These are phyloP conservation scores for Astrocystis sublimbata DNA, from an alignment of 495 filamentous ascomycete genomes.

Conservation along the genomic window DNA sequence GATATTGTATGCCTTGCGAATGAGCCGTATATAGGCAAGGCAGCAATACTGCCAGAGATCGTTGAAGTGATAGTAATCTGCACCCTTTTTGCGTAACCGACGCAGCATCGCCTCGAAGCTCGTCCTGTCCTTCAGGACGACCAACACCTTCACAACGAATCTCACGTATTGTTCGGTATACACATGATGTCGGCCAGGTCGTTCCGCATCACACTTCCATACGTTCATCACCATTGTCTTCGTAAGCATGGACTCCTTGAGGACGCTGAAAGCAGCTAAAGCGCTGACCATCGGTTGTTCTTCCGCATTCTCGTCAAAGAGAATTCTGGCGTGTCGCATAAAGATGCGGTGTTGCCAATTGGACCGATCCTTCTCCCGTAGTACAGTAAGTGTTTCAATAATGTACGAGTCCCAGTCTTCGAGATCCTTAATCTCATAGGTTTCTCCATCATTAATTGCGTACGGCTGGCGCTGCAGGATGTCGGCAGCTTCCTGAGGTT, in stretches of 20 bases:
- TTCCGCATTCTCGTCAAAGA: constrained; percentile 55
- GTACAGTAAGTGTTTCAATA: constrained; percentile 66
- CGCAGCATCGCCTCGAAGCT: constrained; percentile 81
- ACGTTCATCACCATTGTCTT: constrained; percentile 94
- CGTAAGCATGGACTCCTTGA: constrained; percentile 87
- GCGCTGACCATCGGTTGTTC: constrained; percentile 43
- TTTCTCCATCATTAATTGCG: constrained; percentile 39
- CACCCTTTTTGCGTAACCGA: constrained; percentile 75
- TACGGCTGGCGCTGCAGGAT: constrained; percentile 50
- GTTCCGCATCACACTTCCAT: constrained; percentile 92
- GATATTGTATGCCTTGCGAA: constrained; percentile 69
- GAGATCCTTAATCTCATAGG: constrained; percentile 43
- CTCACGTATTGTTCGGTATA: constrained; percentile 89
- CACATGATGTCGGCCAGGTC: constrained; percentile 88
- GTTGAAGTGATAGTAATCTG: constrained; percentile 81
- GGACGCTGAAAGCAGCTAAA: constrained; percentile 67
- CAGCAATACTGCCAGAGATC: constrained; percentile 85
- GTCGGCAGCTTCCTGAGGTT: constrained; percentile 43
- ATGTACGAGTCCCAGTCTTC: constrained; percentile 77
- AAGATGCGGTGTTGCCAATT: constrained; percentile 98
- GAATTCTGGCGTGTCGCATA: constrained; percentile 71
- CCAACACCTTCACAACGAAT: constrained; percentile 74
- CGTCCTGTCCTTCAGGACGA: constrained; percentile 70
- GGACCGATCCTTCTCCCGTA: constrained; percentile 85
- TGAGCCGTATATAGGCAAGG: constrained; percentile 68